Base-by-base conservation (phyloP, 345 rosid species). In the Camelina neglecta region DNA sequence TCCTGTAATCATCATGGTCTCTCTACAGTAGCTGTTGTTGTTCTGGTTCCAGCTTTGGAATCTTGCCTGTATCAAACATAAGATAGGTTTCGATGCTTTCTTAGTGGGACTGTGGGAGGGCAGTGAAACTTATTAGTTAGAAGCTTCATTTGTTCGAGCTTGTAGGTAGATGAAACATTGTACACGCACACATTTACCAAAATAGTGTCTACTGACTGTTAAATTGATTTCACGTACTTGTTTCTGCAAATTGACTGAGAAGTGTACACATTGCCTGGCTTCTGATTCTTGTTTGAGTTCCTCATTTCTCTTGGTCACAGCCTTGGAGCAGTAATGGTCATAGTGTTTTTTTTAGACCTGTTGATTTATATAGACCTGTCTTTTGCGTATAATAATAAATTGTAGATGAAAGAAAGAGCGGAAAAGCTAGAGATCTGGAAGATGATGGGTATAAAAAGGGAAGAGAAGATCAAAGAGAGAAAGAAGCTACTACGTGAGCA, bases 391-490 rank as follows among this genome's bases (percentile, higher is more conserved):
- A n/a, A 26, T 26, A 26, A 26, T 26, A 26, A 26, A 26, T 26
- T 4, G 31, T 26, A 26, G 31, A 26, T 26, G 31, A 26, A 26
- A 26, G 31, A 26, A 26, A 26, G 31, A 26, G 75, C 72, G 0
- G 93, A 88, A 72, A 94, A 90, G 83, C 92, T 94, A 54, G 92
- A 94, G 77, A 58, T 79, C 47, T 94, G 97, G 96, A 88, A 81
- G 73, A 84, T 82, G 90, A 85, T 78, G 69, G 92, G 83, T 64
- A 57, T 59, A 31, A 10, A 2, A 20, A 86, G 83, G 65, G 83
- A 83, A 71, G 84, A 81, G 47, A 84, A 86, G 82, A 85, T 83
- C 38, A 79, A 82, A 64, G 86, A 75, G 79, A 79, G 57, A 16
- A 41, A 49, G 31, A 86, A 84, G 72, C 81, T 81, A 57, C 18